Conservation (phyloP, 495 filamentous ascomycete species). For the Penicillium angulare region DNA sequence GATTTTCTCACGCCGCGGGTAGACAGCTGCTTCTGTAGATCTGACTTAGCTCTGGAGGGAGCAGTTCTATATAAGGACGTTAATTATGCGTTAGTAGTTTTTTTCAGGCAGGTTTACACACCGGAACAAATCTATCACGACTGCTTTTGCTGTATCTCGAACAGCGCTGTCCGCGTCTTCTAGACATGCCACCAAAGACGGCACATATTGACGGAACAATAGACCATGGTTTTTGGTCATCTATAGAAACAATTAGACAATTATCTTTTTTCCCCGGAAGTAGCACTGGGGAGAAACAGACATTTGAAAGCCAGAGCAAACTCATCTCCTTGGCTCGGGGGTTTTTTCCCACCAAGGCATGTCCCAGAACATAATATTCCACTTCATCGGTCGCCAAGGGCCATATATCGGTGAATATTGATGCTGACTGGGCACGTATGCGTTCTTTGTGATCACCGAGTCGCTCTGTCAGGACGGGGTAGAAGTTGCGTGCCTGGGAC, state of each 20-base stretch:
- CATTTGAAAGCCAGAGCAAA: constrained; percentile 73
- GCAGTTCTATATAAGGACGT: constrained; percentile 56
- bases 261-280: not conserved
- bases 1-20: constrained; percentile 77
- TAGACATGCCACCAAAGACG: constrained; percentile 75
- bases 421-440: constrained; percentile 64
- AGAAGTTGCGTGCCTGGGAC: constrained; percentile 61
- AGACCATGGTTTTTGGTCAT: constrained; percentile 76
- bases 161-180: constrained; percentile 88
- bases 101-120: constrained; percentile 34
- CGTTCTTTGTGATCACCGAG: constrained; percentile 88
- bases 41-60: constrained; percentile 77
- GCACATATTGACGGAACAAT: constrained; percentile 78
- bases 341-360: constrained; percentile 75
- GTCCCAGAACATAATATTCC: constrained; percentile 75
- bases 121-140: constrained; percentile 83
- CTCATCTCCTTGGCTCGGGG: constrained; percentile 76
- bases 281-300: constrained; percentile 44
- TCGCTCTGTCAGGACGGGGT: constrained; percentile 74
- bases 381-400: constrained; percentile 64
- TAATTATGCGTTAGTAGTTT: not conserved
- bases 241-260: constrained; percentile 33
- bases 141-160: constrained; percentile 75
- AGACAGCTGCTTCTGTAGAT: constrained; percentile 79
- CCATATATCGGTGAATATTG: constrained; percentile 71